Evolutionary conservation across 441 rosid genomes (phyloP), one percentile per base, ranked within the genome.

Genomic region (Adansonia rubrostipa): DNA sequence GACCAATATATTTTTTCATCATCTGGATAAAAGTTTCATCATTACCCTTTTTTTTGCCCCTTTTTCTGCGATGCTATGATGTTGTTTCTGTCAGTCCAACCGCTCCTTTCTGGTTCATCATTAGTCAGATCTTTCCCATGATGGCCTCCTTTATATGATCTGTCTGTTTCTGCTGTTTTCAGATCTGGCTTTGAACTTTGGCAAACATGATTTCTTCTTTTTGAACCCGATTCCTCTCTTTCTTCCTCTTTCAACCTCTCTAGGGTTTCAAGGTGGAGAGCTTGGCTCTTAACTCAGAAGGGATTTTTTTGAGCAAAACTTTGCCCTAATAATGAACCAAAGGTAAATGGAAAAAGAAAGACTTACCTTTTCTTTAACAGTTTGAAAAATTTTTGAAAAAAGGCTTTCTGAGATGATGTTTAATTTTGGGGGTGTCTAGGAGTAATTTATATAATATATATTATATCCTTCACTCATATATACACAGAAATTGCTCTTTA

Each of bases 101-200:
- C 76, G 56, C 42, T 58, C 80, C 77, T 80, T 77, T 78, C 20
- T 68, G 56, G 66, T 81, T 80, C 75, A 83, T 84, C 74, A 87
- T 75, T 77, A 70, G 62, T 15, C 17, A 78, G 79, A 76, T 84
- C 74, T 79, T 66, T 70, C 51, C 77, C 86, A 86, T 83, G 88
- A 88, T 88, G 78, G 78, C 79, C 81, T 84, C 67, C 53, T 75
- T 84, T 60, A 78, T 81, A 84, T 53, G 88, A 89, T 87, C 92
- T 87, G 86, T 86, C 85, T 77, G 84, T 82, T 85, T 89, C 79
- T 87, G 81, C 78, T 19, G 77, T 53, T 54, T 78, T 84, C 86
- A 84, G 92, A 89, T 89, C 92, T 83, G 82, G 77, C 57, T 83
- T 79, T 76, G 20, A 78, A 76, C 78, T 75, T 81, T 70, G 79